These are phyloP conservation scores for Funneliformis caledonium DNA, from an alignment of 371 early-diverging fungal genomes.

Conservation along the genomic window DNA sequence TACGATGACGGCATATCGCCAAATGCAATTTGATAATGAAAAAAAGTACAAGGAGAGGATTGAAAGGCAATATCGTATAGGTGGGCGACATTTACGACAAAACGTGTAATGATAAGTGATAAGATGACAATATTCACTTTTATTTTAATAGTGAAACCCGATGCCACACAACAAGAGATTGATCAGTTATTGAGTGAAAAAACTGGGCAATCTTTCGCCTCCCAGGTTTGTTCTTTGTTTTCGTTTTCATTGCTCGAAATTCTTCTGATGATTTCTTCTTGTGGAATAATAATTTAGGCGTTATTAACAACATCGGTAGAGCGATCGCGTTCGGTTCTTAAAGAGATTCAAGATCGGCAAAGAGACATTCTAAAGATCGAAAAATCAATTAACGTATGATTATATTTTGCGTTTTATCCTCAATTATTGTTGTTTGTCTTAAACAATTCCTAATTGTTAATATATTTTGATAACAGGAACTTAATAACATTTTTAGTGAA, in stretches of 20 bases:
- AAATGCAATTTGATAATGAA: constrained; percentile 21
- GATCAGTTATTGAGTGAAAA: neutral
- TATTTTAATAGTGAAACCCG: constrained; percentile 15
- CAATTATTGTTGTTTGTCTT: neutral
- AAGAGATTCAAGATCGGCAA: constrained; percentile 23
- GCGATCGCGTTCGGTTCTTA: neutral
- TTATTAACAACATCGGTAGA: neutral
- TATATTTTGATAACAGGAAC: neutral
- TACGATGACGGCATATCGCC: constrained; percentile 25
- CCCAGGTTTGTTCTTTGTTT: neutral
- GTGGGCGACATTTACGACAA: neutral
- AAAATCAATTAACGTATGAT: constrained; percentile 29
- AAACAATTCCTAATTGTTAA: neutral
- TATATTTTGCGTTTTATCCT: neutral
- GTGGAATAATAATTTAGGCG: neutral
- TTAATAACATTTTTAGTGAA: constrained; percentile 22
- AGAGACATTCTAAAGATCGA: constrained; percentile 21
- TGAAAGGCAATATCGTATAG: neutral
- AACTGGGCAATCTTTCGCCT: neutral
- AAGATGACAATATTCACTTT: neutral
- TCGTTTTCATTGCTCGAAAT: neutral
- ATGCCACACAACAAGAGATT: constrained; percentile 24
- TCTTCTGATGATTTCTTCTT: neutral
- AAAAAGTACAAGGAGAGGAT: constrained; percentile 17
- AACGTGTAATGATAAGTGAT: neutral